phyloP scores from a whole-genome alignment of 371 early-diverging fungal species.

The Blakeslea trispora region DNA sequence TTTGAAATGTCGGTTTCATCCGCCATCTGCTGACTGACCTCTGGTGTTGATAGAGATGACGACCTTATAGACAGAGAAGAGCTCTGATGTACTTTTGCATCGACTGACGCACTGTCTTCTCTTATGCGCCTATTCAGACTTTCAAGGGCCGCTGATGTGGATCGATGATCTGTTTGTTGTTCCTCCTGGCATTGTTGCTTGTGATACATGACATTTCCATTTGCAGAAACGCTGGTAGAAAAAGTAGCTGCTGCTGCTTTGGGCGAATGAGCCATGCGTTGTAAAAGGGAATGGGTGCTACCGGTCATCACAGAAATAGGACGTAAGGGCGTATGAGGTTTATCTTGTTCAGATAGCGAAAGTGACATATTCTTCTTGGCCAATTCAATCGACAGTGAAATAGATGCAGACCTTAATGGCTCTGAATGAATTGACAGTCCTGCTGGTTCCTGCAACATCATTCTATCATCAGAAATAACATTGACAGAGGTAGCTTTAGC shows the following conservation, averaged over 20 bases:
- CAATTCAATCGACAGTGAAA: constrained; percentile 18
- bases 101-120: constrained; percentile 1
- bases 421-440: constrained; percentile 1
- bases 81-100: neutral
- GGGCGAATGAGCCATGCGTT: constrained; percentile 17
- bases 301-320: too few species aligned
- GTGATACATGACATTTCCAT: constrained; percentile 16
- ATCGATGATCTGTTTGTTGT: neutral
- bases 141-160: constrained; percentile 10
- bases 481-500: constrained; percentile 29
- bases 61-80: neutral
- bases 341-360: neutral
- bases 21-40: neutral
- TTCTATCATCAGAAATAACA: constrained; percentile 20
- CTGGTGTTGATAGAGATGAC: neutral
- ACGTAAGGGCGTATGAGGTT: constrained; percentile 2
- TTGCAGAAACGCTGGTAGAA: constrained; percentile 29
- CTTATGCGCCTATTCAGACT: constrained; percentile 8
- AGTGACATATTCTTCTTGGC: constrained; percentile 13
- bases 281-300: constrained; percentile 10
- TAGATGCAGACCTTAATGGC: constrained; percentile 18
- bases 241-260: constrained; percentile 26
- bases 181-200: neutral
- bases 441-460: neutral
- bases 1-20: neutral